Base-by-base conservation (phyloP, 2,329 filamentous ascomycete genomes). In the Plectosphaerella plurivora region DNA sequence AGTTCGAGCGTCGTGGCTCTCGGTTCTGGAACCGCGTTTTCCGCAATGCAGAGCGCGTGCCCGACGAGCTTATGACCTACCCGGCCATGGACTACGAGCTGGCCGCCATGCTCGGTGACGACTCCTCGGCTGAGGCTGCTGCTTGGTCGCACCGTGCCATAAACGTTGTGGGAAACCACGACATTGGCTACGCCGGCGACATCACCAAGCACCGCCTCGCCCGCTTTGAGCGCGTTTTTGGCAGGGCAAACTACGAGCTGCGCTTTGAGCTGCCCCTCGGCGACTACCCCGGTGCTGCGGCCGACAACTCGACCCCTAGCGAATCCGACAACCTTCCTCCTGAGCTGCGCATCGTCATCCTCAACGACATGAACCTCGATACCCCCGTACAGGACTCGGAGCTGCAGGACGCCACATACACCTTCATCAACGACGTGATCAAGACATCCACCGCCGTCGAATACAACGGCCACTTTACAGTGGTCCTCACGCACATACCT, bases 361-460 rank as follows among this genome's bases (percentile, higher is more conserved):
- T 99, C 57, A 99, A 99, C 70, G 87, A 90, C 51, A 91, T 99
- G 82, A 95, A 96, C 62, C 82, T 99, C 37, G 94, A 99, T 68
- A 88, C 85, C 0, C 94, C 94, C 0, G 90, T 88, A 5, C 75
- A 82, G 39, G 81, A 83, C 16, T 62, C 73, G 4, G 74, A 80
- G 3, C 77, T 96, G 3, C 91, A 96, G 65, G 78, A 85, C 54
- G 75, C 86, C 48, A 94, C 89, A 0, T 95, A 96, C 68, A 65
- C 74, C 25, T 96, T 95, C 63, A 76, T 92, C 64, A 88, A 90
- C 68, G 70, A 78, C 36, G 72, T 88, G 49, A 90, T 90, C 59
- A 74, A 76, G 51, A 78, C 81, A 3, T 82, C 86, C 1, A 69
- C 77, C 2, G 76, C 83, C 1, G 86, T 89, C 42, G 75, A 81